These are phyloP conservation scores for Picochlorum sp. DNA, from an alignment of 139 green algal species.

Conservation along the genomic window DNA sequence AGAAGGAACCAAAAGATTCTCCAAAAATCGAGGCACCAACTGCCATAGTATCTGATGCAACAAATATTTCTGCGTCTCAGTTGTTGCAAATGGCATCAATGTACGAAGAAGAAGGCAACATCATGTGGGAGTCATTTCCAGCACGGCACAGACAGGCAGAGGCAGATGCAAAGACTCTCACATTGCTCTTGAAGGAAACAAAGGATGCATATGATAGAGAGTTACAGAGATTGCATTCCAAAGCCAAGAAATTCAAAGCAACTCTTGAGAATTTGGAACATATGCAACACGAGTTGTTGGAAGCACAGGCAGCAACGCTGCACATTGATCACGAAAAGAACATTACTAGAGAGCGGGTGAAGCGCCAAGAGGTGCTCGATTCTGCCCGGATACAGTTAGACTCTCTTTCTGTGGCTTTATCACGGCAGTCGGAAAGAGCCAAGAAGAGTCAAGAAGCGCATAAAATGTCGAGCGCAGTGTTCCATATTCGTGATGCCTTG, in stretches of 20 bases:
- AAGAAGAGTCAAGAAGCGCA: constrained; percentile 15
- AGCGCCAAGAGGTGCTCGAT: constrained; percentile 13
- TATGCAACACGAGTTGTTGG: constrained; percentile 19
- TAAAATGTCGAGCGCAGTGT: constrained; percentile 16
- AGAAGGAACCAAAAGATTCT: not conserved
- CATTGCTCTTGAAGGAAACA: constrained; percentile 7
- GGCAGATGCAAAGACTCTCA: constrained; percentile 16
- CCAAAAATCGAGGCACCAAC: not conserved
- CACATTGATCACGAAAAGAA: constrained; percentile 18
- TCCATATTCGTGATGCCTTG: constrained; percentile 25
- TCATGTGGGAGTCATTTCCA: constrained; percentile 14
- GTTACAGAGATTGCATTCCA: not conserved
- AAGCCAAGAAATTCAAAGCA: constrained; percentile 10
- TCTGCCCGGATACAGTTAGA: constrained; percentile 19
- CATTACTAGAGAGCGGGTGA: constrained; percentile 16
- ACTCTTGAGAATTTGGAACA: constrained; percentile 4
- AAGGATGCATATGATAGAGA: constrained; percentile 7
- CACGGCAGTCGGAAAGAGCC: constrained; percentile 6
- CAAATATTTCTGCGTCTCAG: not conserved
- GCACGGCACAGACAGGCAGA: constrained; percentile 25
- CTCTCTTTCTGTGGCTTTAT: constrained; percentile 18
- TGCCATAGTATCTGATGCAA: not conserved
- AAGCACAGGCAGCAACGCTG: constrained; percentile 22
- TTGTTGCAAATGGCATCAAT: constrained; percentile 17
- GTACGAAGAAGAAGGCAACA: not conserved